Evolutionary conservation across 768 basidiomycete species (phyloP).

Genomic region (Mycena vitilis): DNA sequence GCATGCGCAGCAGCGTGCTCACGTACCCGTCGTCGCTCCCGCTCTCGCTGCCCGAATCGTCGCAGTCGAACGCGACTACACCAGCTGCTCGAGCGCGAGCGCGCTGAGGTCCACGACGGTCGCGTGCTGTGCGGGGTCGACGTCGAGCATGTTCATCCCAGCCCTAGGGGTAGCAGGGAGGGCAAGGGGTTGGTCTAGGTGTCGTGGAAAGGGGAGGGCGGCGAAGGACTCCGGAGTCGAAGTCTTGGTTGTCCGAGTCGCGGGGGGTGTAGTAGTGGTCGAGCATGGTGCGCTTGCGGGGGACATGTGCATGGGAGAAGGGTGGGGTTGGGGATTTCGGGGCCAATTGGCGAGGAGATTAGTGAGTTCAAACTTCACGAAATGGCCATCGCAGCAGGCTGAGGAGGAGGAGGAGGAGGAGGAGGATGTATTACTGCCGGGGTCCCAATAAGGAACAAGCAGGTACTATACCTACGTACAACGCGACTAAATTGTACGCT

Average conservation of each 20-base stretch:
- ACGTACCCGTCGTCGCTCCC: slow-evolving; percentile 36
- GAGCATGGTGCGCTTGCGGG: slow-evolving; percentile 14
- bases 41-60: slow-evolving; percentile 30
- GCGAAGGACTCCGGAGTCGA: no score
- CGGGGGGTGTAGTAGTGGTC: slow-evolving; percentile 32
- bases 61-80: slow-evolving; percentile 36
- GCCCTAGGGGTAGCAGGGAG: no score
- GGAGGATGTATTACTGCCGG: no score
- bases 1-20: slow-evolving; percentile 30
- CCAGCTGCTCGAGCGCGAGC: slow-evolving; percentile 29
- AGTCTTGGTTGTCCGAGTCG: not conserved
- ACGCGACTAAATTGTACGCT: no score
- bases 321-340: not conserved
- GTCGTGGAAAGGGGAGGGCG: not conserved
- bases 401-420: not conserved
- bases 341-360: not conserved
- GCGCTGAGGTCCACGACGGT: slow-evolving; percentile 27
- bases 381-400: not conserved
- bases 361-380: slow-evolving; percentile 2
- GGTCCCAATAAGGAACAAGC: no score
- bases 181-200: not conserved
- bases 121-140: not conserved
- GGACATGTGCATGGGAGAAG: not conserved
- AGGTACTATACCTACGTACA: no score
- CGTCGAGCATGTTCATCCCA: not conserved